These are phyloP conservation scores for Collybia mongolica DNA, from an alignment of 768 basidiomycete genomes.

Conservation along the genomic window DNA sequence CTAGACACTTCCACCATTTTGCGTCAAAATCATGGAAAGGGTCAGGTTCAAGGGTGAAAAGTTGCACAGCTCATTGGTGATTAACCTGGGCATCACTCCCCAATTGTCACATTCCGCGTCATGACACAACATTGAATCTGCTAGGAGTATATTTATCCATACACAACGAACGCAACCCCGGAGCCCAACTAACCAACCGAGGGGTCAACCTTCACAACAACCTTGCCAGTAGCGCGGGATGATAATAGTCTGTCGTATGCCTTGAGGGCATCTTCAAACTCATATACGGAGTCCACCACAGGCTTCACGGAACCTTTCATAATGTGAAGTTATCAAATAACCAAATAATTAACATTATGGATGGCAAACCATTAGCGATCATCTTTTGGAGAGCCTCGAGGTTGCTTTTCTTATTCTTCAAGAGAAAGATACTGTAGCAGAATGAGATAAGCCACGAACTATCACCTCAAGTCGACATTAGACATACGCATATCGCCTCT, in stretches of 20 bases:
- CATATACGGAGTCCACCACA: constrained; percentile 56
- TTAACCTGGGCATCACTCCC: too few relatives aligned
- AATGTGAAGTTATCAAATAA: too few relatives aligned
- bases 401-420: constrained; percentile 30
- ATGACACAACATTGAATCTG: too few relatives aligned
- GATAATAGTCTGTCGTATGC: constrained; percentile 66
- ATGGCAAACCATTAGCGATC: constrained; percentile 39
- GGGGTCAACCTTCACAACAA: constrained; percentile 51
- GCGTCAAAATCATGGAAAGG: too few relatives aligned
- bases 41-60: too few relatives aligned
- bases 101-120: too few relatives aligned
- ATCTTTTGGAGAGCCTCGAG: constrained; percentile 33
- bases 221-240: constrained; percentile 59
- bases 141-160: too few relatives aligned
- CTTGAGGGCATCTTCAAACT: constrained; percentile 52
- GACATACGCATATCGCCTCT: constrained; percentile 45
- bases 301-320: constrained; percentile 49
- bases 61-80: too few relatives aligned
- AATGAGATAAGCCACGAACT: neutral
- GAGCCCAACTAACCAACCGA: constrained; percentile 1
- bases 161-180: neutral
- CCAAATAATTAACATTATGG: too few relatives aligned
- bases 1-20: too few relatives aligned
- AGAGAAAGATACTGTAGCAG: constrained; percentile 28
- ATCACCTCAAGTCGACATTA: too few relatives aligned